Conservation (phyloP, 768 basidiomycete species). For the Leccinum truebloodii region DNA sequence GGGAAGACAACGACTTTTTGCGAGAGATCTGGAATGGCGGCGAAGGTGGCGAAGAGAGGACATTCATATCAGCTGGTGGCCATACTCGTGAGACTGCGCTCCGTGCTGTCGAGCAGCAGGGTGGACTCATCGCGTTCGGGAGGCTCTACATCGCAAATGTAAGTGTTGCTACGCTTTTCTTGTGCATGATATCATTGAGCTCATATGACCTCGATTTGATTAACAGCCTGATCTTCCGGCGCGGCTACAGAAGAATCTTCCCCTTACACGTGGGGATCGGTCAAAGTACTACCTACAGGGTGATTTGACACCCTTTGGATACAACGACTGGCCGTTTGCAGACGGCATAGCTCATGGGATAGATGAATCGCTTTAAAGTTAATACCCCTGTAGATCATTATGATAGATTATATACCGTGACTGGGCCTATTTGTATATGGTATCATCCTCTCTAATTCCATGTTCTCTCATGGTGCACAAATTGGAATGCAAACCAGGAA, state of each 20-base stretch:
- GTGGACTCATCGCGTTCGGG: constrained; percentile 33
- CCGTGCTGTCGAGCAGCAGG: constrained; percentile 33
- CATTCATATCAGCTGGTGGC: background rate
- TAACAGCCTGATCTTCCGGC: background rate
- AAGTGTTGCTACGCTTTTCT: background rate
- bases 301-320: background rate
- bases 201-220: background rate
- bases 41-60: constrained; percentile 22
- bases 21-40: background rate
- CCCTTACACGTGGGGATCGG: background rate
- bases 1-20: background rate
- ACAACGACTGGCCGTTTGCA: background rate
- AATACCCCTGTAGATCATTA: background rate
- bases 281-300: background rate
- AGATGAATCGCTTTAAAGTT: background rate
- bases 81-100: constrained; percentile 35
- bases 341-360: background rate
- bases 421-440: background rate
- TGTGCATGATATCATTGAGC: background rate
- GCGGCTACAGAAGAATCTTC: background rate
- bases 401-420: background rate
- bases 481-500: background rate
- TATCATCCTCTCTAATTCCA: background rate
- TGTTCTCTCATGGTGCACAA: background rate
- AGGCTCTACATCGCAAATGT: constrained; percentile 14